A percentile compares a stretch with the other conserved stretches of the same genome.
Evolutionary conservation across 331 rosid genomes (phyloP).

Genomic region (Quercus lobata): DNA sequence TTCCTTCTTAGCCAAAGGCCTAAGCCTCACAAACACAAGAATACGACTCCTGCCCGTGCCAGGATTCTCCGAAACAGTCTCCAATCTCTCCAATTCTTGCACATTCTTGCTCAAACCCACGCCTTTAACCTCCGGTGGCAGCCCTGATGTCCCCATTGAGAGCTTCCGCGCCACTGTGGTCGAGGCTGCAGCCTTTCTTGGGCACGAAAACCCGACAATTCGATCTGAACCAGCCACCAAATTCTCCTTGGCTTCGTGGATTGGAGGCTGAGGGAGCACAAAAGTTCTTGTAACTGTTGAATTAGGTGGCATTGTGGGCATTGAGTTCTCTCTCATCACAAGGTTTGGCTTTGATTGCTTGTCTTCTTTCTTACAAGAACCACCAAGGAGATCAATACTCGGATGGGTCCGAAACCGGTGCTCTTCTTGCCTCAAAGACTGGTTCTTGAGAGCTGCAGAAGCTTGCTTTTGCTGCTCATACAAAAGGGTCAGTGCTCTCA

Average conservation of each 20-base stretch:
- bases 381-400: constrained; percentile 26
- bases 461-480: constrained; percentile 92
- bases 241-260: constrained; percentile 57
- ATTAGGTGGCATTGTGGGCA: constrained; percentile 23
- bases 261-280: constrained; percentile 52
- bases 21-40: constrained; percentile 71
- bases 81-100: constrained; percentile 28
- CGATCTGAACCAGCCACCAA: constrained; percentile 35
- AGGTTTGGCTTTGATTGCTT: constrained; percentile 16
- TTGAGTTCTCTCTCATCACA: constrained; percentile 67
- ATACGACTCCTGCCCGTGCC: constrained; percentile 42
- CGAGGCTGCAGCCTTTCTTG: constrained; percentile 29
- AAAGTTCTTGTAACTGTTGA: constrained; percentile 60
- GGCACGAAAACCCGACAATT: constrained; percentile 58
- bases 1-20: constrained; percentile 82
- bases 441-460: constrained; percentile 52
- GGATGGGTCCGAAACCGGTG: constrained; percentile 28
- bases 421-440: constrained; percentile 30
- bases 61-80: constrained; percentile 27
- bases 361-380: constrained; percentile 30
- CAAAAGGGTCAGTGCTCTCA: constrained; percentile 68
- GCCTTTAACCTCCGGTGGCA: constrained; percentile 15
- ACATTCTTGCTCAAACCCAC: constrained; percentile 13
- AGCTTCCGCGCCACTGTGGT: constrained; percentile 61
- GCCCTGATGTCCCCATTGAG: constrained; percentile 36